These are phyloP conservation scores for Phytophthora tentaculata DNA, from an alignment of 352 stramenopile species.

Conservation along the genomic window DNA sequence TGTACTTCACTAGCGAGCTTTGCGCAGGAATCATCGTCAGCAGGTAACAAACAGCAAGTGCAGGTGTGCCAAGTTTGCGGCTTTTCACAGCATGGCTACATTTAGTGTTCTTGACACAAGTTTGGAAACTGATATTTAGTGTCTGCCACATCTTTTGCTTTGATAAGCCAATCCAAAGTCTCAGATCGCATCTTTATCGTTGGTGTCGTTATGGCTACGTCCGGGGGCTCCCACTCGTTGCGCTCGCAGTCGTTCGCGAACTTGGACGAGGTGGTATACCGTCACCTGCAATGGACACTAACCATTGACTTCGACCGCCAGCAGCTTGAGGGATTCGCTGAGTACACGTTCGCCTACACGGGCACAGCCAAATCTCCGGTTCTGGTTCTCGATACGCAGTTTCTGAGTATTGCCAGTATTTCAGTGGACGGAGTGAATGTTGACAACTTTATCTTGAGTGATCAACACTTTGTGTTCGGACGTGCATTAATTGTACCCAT, in stretches of 20 bases:
- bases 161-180: constrained; percentile 6
- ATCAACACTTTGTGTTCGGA: constrained; percentile 64
- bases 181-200: not conserved
- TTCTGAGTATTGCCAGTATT: constrained; percentile 70
- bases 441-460: constrained; percentile 57
- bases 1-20: constrained; percentile 92
- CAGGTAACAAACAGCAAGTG: not conserved
- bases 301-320: constrained; percentile 85
- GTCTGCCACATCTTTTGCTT: not conserved
- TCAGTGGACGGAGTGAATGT: constrained; percentile 51
- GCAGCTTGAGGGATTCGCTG: constrained; percentile 76
- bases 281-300: constrained; percentile 86
- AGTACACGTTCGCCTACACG: constrained; percentile 76
- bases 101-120: not conserved
- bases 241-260: constrained; percentile 87
- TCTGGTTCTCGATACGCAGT: constrained; percentile 86
- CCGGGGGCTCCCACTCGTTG: constrained; percentile 14
- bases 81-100: constrained; percentile 30
- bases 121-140: not conserved
- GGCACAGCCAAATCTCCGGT: constrained; percentile 25
- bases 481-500: constrained; percentile 61
- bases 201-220: constrained; percentile 6
- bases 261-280: constrained; percentile 74
- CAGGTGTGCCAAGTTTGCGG: constrained; percentile 7
- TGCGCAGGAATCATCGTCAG: constrained; percentile 83